These are phyloP conservation scores for Isatis tinctoria DNA, from an alignment of 345 rosid species.

Conservation along the genomic window DNA sequence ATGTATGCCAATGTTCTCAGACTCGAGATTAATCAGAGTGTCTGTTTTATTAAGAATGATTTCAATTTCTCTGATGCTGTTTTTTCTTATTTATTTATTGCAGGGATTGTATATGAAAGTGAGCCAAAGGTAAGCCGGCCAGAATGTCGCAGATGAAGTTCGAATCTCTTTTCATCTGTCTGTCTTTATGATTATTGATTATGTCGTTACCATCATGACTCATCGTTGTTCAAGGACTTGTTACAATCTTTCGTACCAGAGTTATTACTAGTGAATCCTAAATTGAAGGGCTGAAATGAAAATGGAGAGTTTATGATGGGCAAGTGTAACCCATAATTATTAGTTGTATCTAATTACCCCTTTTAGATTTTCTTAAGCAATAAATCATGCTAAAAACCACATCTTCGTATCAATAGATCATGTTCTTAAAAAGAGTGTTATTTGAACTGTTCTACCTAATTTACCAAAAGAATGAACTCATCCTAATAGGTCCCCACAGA, in stretches of 20 bases:
- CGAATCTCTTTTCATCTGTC: not conserved
- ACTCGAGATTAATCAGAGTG: not conserved
- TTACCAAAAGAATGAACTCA: not conserved
- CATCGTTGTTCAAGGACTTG: not conserved
- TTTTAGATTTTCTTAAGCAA: not conserved
- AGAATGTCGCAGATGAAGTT: not conserved
- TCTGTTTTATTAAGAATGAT: not conserved
- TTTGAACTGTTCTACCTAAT: not conserved
- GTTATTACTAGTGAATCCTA: not conserved
- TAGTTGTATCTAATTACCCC: not conserved
- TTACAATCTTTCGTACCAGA: not conserved
- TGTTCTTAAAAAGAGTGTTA: not conserved
- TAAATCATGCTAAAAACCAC: not conserved
- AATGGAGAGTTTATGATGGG: not conserved
- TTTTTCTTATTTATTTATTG: not conserved
- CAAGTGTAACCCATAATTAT: not conserved
- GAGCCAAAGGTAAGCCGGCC: constrained; percentile 30
- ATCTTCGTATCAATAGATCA: too few species aligned
- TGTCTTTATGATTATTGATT: not conserved
- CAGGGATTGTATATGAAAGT: constrained; percentile 89
- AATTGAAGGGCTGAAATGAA: not conserved
- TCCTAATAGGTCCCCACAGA: not conserved
- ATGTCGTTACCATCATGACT: not conserved
- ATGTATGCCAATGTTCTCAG: constrained; percentile 34
- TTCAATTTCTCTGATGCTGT: not conserved